Base-by-base conservation (phyloP, 2,329 filamentous ascomycete species). In the Pseudocercospora ulei region DNA sequence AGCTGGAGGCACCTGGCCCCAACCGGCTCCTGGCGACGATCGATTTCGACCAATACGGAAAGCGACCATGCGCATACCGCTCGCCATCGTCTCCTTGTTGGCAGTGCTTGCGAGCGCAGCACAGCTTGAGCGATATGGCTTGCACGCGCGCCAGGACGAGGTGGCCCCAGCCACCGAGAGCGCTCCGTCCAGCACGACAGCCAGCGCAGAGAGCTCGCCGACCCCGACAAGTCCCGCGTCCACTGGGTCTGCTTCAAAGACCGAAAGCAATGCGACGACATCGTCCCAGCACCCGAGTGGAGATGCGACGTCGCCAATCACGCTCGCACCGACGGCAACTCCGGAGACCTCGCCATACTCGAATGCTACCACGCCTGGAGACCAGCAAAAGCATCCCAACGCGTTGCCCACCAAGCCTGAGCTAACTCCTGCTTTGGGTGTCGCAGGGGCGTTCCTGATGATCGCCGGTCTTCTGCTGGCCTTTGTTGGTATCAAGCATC, bases 401-500 rank as follows among this genome's bases (percentile, higher is more conserved):
- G 31, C 12, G 12, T 69, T 95, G 11, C 88, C 88, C 0, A 65
- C 94, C 20, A 55, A 73, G 14, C 86, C 88, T 0, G 63, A 61
- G 39, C 70, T 96, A 31, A 94, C 85, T 1, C 86, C 88, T 2
- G 85, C 79, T 25, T 78, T 84, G 62, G 83, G 77, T 2, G 73
- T 95, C 33, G 78, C 78, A 20, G 88, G 87, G 14, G 73, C 79
- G 12, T 67, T 95, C 34, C 68, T 96, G 43, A 69, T 96, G 27
- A 57, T 77, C 3, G 74, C 78, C 5, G 88, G 88, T n/a, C 55
- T 71, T 5, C 66, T 74, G 4, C 80, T 90, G 56, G 71, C 75
- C 5, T 62, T 94, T 12, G 72, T 93, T 49, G 87, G 87, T 1
- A 84, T 93, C 55, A 88, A 84, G 62, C 84, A 84, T 54, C 71